These are phyloP conservation scores for Crataegus laevigata DNA, from an alignment of 306 rosid species.

Conservation along the genomic window DNA sequence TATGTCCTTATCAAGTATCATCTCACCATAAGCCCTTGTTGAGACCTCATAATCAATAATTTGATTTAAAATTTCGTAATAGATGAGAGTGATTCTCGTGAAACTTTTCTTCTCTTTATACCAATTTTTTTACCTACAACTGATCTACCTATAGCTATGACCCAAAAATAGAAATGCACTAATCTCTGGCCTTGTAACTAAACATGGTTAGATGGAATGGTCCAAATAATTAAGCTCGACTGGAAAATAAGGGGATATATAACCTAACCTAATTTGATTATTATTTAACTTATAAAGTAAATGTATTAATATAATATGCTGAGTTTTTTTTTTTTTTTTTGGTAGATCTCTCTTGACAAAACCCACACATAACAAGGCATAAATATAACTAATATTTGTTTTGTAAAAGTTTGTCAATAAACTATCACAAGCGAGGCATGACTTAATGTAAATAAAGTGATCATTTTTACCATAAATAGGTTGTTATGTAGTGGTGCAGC, in stretches of 20 bases:
- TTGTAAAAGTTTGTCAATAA: constrained; percentile 13
- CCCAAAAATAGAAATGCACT: background rate
- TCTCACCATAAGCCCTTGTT: background rate
- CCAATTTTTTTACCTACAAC: background rate
- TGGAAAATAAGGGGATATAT: no score
- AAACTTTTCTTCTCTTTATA: background rate
- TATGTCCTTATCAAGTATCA: background rate
- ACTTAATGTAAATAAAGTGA: constrained; percentile 29
- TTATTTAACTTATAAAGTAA: background rate
- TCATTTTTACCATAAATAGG: constrained; percentile 26
- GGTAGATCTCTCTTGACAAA: background rate
- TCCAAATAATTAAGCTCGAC: background rate
- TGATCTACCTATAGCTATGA: no score
- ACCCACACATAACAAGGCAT: background rate
- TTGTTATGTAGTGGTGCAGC: constrained; percentile 36
- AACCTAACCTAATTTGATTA: background rate
- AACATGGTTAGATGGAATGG: background rate
- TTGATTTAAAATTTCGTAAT: background rate
- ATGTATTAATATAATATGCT: background rate
- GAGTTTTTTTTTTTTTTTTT: background rate
- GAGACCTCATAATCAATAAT: background rate
- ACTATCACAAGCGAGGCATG: constrained; percentile 38
- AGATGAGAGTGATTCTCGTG: background rate
- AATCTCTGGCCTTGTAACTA: background rate
- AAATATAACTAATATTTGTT: background rate